Base-by-base conservation (phyloP, 352 stramenopile species). In the Globisporangium iwayamae region DNA sequence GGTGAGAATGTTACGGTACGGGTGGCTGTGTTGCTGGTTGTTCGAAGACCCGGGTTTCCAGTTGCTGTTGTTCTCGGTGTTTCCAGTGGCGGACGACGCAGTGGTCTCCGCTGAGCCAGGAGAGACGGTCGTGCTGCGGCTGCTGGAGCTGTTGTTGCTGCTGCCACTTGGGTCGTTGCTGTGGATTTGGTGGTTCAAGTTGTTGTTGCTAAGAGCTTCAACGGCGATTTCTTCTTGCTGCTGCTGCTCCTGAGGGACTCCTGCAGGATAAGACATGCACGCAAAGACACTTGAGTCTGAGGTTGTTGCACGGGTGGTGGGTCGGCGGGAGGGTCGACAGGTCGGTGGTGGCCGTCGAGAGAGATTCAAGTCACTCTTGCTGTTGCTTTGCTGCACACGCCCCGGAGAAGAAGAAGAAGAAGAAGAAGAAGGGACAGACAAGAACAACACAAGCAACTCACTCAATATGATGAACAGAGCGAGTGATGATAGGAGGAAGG, bases 1-100 rank as follows among this genome's bases (percentile, higher is more conserved):
- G 13, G 72, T 76, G 16, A 79, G 53, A 36, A 79, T 74, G 51
- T 74, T 59, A 36, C 69, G 63, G 25, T 67, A 67, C 43, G 62
- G 45, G 36, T 57, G 20, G 47, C 41, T 16, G 11, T 50, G 48
- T 39, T 65, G 18, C 18, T 63, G 47, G 16, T 11, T 34, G 46
- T 8, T 36, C 32, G 32, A 8, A 0, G 11, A n/a, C 3, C 28
- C 45, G 20, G 58, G 59, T 9, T 65, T 54, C 22, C 41, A 32
- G 32, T 55, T 54, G 13, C 6, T 16, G 46, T 36, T 36, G 32
- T 36, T 8, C 32, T 1, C 32, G 32, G 32, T 36, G 32, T 2
- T 50, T 1, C 36, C 28, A 34, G 60, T 32, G 7, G 28, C 47
- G 11, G 50, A 38, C 4, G 60, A 66, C 30, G 13, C 13, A 18